A percentile compares a stretch with the other conserved stretches of the same genome.
Conservation (phyloP, 305 asterid genomes). For the Lippia alba region DNA sequence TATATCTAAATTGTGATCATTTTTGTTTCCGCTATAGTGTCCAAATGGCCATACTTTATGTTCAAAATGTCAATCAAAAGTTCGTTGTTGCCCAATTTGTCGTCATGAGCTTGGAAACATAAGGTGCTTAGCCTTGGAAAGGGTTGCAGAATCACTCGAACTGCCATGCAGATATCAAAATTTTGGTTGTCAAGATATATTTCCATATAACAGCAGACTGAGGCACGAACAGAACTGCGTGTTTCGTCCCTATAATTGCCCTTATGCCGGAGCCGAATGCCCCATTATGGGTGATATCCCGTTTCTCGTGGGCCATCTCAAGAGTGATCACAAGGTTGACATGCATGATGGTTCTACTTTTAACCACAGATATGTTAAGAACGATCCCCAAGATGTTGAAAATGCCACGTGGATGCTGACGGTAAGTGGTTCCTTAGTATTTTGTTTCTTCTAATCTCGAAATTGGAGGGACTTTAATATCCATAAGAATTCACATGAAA, state of each 20-base stretch:
- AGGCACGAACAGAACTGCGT: conserved; percentile 72
- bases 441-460: background rate
- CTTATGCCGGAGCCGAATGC: conserved; percentile 82
- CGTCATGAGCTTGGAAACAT: conserved; percentile 85
- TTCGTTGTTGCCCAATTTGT: conserved; percentile 76
- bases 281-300: conserved; percentile 66
- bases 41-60: conserved; percentile 93
- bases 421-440: conserved; percentile 50
- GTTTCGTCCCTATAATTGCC: conserved; percentile 80
- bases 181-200: conserved; percentile 76
- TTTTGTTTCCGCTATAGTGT: conserved; percentile 51
- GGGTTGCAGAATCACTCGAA: conserved; percentile 79
- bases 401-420: conserved; percentile 93
- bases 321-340: conserved; percentile 82
- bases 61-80: conserved; percentile 71
- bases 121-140: conserved; percentile 85
- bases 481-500: too few species aligned
- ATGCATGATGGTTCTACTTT: conserved; percentile 83
- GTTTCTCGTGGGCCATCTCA: conserved; percentile 73
- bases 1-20: background rate
- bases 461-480: too few species aligned
- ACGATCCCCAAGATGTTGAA: conserved; percentile 79
- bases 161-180: conserved; percentile 73
- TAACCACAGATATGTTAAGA: conserved; percentile 81
- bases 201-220: conserved; percentile 62